Evolutionary conservation across 1,284 basidiomycete genomes (phyloP).

Genomic region (Ceratobasidium sp.): DNA sequence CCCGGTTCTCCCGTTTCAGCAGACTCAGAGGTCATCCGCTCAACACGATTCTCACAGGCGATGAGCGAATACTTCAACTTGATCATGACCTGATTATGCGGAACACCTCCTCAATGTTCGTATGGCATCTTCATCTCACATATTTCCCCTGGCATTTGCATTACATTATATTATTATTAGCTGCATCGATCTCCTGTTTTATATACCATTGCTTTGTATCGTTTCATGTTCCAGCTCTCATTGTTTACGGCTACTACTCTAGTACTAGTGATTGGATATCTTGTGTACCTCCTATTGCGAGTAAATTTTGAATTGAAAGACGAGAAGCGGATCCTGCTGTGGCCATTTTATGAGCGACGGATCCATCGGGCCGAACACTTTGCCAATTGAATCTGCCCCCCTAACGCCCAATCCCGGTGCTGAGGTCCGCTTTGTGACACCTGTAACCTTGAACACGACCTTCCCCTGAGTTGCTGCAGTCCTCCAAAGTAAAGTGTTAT

Average conservation of each 20-base stretch:
- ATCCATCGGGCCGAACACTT: too few relatives aligned
- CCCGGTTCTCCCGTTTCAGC: not conserved
- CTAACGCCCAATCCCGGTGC: too few relatives aligned
- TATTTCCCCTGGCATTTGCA: not conserved
- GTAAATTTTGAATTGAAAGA: too few relatives aligned
- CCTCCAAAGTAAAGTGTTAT: too few relatives aligned
- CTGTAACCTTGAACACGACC: too few relatives aligned
- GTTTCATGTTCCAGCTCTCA: not conserved
- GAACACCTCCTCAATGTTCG: not conserved
- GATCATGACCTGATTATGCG: not conserved
- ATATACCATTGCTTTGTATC: constrained; percentile 2
- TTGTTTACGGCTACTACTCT: too few relatives aligned
- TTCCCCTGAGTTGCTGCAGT: too few relatives aligned
- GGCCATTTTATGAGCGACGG: too few relatives aligned
- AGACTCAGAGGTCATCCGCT: not conserved
- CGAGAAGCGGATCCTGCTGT: too few relatives aligned
- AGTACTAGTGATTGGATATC: too few relatives aligned
- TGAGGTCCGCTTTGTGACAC: too few relatives aligned
- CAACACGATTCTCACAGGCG: not conserved
- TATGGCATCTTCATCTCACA: not conserved
- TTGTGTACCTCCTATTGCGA: not conserved
- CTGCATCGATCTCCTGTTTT: not conserved
- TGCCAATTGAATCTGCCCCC: too few relatives aligned
- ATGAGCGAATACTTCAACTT: not conserved
- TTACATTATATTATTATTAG: not conserved